A percentile compares a stretch with the other conserved stretches of the same genome.
phyloP scores from a whole-genome alignment of 2,329 filamentous ascomycete genomes.

The Berkeleyomyces rouxiae region DNA sequence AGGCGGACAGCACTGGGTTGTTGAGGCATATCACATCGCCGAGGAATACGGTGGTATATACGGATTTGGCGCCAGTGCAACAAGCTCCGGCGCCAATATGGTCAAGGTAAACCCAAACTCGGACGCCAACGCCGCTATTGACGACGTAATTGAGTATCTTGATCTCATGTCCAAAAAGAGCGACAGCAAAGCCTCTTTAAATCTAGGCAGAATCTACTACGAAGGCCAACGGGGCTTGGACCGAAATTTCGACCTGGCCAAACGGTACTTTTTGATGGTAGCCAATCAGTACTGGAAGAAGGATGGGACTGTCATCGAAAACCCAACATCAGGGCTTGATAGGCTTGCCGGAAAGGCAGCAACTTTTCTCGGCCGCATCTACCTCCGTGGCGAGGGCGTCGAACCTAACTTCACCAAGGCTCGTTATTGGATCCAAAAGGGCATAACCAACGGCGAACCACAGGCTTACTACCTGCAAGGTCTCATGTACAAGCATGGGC shows the following conservation, averaged over 20 bases:
- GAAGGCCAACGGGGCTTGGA: conserved; percentile 66
- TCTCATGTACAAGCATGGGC: conserved; percentile 65
- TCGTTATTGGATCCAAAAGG: conserved; percentile 67
- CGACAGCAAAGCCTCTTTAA: conserved; percentile 73
- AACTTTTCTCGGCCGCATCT: conserved; percentile 78
- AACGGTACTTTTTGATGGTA: conserved; percentile 66
- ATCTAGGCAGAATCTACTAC: conserved; percentile 72
- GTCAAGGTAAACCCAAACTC: conserved; percentile 56
- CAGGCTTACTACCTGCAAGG: conserved; percentile 75
- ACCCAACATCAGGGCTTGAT: conserved; percentile 52
- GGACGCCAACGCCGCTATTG: conserved; percentile 69
- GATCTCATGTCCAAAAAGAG: conserved; percentile 82
- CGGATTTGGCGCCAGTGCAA: conserved; percentile 82
- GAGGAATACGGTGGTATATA: conserved; percentile 88
- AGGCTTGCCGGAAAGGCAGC: conserved; percentile 70
- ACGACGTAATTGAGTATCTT: conserved; percentile 88
- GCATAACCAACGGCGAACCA: conserved; percentile 56
- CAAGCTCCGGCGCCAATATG: conserved; percentile 72
- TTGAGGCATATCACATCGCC: conserved; percentile 68
- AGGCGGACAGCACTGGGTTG: conserved; percentile 61
- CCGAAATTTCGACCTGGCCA: conserved; percentile 55
- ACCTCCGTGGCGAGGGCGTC: conserved; percentile 71
- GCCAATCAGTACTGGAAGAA: conserved; percentile 67
- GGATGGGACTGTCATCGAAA: conserved; percentile 57
- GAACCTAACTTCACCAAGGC: conserved; percentile 64